Base-by-base conservation (phyloP, 2,329 filamentous ascomycete species). In the Penicillium psychrosexuale region DNA sequence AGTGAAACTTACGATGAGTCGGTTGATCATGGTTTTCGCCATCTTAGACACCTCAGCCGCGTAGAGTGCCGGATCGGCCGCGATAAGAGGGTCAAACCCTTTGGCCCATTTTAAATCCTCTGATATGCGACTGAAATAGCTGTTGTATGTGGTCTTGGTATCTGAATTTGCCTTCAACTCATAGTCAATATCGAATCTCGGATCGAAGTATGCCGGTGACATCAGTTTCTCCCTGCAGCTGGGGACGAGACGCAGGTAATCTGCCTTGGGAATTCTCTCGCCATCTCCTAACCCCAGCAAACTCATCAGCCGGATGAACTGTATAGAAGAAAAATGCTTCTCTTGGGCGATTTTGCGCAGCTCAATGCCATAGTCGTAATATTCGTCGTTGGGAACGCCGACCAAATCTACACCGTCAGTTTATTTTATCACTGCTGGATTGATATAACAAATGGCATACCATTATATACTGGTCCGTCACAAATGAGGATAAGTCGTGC, bases 61-160 rank as follows among this genome's bases (percentile, higher is more conserved):
- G 22, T 51, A 54, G 24, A 54, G 47, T 19, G n/a, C 28, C 12
- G 33, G 28, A n/a, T 54, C 47, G 9, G 31, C 27, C 33, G 24
- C 47, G 6, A 54, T 8, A 27, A 27, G n/a, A 34, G 47, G 47
- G n/a, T 54, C 52, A 27, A 54, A 33, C 4, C 47, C 47, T 7
- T 54, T 54, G 28, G 52, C 47, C 52, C 52, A 54, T 45, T 38
- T 54, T 3, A 54, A 28, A 45, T 54, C 52, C 34, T 54, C 52
- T n/a, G 47, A 54, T 15, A 54, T 54, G 17, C 52, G 52, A 38
- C 39, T 44, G 8, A 54, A 40, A 36, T 54, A 54, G 39, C 52
- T 51, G 11, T 51, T 33, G 24, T 51, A 54, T 24, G 52, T 54
- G 19, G 39, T 34, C n/a, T 39, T 36, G 19, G 52, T 54, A 34